Conservation (phyloP, 331 rosid genomes). For the Malus hybrid region DNA sequence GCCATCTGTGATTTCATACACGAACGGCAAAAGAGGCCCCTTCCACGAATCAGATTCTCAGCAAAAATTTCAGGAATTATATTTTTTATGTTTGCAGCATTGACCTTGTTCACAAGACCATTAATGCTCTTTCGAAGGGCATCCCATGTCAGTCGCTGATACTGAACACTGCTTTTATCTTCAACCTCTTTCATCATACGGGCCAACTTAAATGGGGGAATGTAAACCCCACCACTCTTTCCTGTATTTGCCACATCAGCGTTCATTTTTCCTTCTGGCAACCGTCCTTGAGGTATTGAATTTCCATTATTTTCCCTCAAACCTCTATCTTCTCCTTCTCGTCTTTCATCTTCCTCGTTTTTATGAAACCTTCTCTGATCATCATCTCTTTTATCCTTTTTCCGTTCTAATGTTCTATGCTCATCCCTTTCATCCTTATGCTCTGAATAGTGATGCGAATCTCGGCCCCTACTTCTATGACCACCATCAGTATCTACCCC, state of each 20-base stretch:
- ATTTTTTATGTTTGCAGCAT: constrained; percentile 76
- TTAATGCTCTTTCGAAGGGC: constrained; percentile 92
- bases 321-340: constrained; percentile 11
- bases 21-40: constrained; percentile 88
- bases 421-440: constrained; percentile 21
- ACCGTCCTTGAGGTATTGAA: constrained; percentile 23
- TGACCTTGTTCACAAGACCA: constrained; percentile 92
- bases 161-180: constrained; percentile 77
- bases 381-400: constrained; percentile 17
- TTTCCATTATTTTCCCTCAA: constrained; percentile 14
- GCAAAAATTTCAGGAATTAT: constrained; percentile 75
- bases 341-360: constrained; percentile 13
- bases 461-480: constrained; percentile 20
- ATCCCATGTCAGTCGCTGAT: constrained; percentile 92
- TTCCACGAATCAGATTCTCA: constrained; percentile 83
- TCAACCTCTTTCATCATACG: constrained; percentile 87
- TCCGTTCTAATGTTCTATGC: constrained; percentile 7
- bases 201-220: constrained; percentile 92
- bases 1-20: constrained; percentile 99
- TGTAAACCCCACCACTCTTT: constrained; percentile 87
- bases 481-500: constrained; percentile 21
- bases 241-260: constrained; percentile 49
- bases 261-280: constrained; percentile 31
- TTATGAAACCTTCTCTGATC: constrained; percentile 6
- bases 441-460: constrained; percentile 17